Evolutionary conservation across 306 rosid genomes (phyloP), one percentile per base, ranked within the genome.

Genomic region (Ammopiptanthus mongolicus): DNA sequence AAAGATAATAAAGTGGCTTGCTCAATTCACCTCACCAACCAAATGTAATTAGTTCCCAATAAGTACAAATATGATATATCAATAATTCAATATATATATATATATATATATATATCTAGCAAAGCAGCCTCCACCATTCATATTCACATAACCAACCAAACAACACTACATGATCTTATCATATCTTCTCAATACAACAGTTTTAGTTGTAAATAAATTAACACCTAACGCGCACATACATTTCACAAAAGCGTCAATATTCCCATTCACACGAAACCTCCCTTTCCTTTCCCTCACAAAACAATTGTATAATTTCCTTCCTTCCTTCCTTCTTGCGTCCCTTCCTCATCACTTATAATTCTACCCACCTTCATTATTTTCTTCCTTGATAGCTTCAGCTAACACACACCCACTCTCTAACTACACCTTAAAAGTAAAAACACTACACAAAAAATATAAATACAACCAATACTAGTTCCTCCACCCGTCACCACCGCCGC

Each of bases 111-210:
- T n/a, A n/a, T 19, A n/a, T 47, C 65, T 2, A 36, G 9, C 14
- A 65, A 42, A 73, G 65, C 75, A 77, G 68, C 59, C 76, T 71
- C 82, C 82, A 69, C 82, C 86, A 58, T 82, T 71, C 78, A 70
- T 11, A 76, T 69, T 60, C 77, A 69, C 39, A 72, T 44, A 23
- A 73, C 59, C 50, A 53, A 47, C 78, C 37, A 53, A 47, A 73
- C 37, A 68, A 74, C 44, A 47, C 80, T 29, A 34, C 75, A 56
- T 17, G 4, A 82, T 82, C 76, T 82, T 71, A 77, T 82, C 86
- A 76, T 37, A 21, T 63, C 78, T 55, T 44, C 28, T 44, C 47
- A 59, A 75, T 5, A 33, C 34, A 34, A 51, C 37, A 75, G 36
- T 62, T 48, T 31, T 8, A 41, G n/a, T 58, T 17, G 8, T 53